These are phyloP conservation scores for Ilyonectria destructans DNA, from an alignment of 2,329 filamentous ascomycete genomes.

Conservation along the genomic window DNA sequence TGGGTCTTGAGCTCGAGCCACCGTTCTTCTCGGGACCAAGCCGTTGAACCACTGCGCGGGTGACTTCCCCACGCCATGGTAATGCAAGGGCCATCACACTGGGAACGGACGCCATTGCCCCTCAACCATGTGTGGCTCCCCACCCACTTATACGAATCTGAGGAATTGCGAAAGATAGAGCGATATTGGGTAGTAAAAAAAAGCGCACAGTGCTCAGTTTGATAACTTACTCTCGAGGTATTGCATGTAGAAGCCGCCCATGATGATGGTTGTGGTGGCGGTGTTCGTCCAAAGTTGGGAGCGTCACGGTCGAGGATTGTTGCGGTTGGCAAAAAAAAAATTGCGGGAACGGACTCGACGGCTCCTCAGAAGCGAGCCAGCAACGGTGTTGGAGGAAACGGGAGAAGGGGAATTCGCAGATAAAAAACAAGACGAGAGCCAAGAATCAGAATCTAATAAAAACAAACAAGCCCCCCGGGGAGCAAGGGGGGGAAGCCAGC, in stretches of 20 bases:
- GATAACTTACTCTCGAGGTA: conserved; percentile 81
- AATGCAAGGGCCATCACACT: conserved; percentile 47
- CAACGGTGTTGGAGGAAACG: conserved; percentile 22
- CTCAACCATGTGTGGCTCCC: conserved; percentile 27
- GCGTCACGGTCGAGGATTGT: conserved; percentile 30
- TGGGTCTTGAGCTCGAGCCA: neutral
- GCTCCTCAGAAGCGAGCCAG: conserved; percentile 28
- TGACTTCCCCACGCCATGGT: conserved; percentile 15
- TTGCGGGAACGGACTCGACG: conserved; percentile 41
- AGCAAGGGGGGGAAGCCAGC: conserved; percentile 16
- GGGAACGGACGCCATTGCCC: conserved; percentile 7
- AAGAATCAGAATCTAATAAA: conserved; percentile 12
- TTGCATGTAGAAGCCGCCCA: conserved; percentile 80
- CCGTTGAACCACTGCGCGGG: neutral
- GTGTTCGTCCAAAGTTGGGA: conserved; percentile 45
- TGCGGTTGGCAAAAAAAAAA: conserved; percentile 42
- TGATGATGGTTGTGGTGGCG: conserved; percentile 56
- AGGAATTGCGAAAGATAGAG: conserved; percentile 39
- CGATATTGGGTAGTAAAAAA: conserved; percentile 40
- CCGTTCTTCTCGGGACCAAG: neutral
- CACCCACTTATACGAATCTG: conserved; percentile 36
- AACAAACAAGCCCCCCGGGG: conserved; percentile 11
- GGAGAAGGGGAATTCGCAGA: conserved; percentile 21
- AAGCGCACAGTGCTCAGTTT: conserved; percentile 33
- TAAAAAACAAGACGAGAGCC: conserved; percentile 3